Percentiles rank a stretch among this genome's conserved stretches.
These are phyloP conservation scores for Kregervanrija delftensis DNA, from an alignment of 805 yeast species.

Conservation along the genomic window DNA sequence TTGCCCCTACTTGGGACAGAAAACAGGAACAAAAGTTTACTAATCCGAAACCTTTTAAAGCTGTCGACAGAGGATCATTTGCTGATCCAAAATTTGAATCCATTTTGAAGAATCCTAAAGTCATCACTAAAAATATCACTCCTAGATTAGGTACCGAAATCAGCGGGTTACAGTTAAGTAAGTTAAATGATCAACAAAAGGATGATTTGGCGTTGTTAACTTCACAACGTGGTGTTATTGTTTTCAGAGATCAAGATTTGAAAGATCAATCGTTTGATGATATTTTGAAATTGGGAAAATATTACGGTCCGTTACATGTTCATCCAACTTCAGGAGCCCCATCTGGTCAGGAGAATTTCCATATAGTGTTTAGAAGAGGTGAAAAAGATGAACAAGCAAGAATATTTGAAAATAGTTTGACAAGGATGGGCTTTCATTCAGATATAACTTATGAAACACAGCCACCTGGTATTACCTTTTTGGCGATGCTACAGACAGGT, in stretches of 20 bases:
- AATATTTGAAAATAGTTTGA: slow-evolving; percentile 29
- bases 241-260: slow-evolving; percentile 62
- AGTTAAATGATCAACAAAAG: slow-evolving; percentile 45
- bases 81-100: slow-evolving; percentile 51
- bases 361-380: slow-evolving; percentile 50
- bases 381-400: slow-evolving; percentile 31
- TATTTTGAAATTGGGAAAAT: slow-evolving; percentile 44
- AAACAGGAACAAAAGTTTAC: slow-evolving; percentile 9
- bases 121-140: slow-evolving; percentile 37
- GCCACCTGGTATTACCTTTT: slow-evolving; percentile 66
- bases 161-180: slow-evolving; percentile 50
- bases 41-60: slow-evolving; percentile 48
- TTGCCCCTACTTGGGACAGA: slow-evolving; percentile 15
- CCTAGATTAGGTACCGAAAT: slow-evolving; percentile 70
- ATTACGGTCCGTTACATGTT: slow-evolving; percentile 66
- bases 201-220: slow-evolving; percentile 64
- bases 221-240: slow-evolving; percentile 63
- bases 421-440: slow-evolving; percentile 55
- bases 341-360: slow-evolving; percentile 49
- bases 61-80: slow-evolving; percentile 50
- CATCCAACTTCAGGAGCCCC: slow-evolving; percentile 77
- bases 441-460: slow-evolving; percentile 71
- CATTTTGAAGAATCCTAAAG: slow-evolving; percentile 32
- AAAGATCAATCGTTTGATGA: slow-evolving; percentile 45
- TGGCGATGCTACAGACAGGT: slow-evolving; percentile 47